phyloP scores from a whole-genome alignment of 371 early-diverging fungal genomes.

The Mortierella sp. region DNA sequence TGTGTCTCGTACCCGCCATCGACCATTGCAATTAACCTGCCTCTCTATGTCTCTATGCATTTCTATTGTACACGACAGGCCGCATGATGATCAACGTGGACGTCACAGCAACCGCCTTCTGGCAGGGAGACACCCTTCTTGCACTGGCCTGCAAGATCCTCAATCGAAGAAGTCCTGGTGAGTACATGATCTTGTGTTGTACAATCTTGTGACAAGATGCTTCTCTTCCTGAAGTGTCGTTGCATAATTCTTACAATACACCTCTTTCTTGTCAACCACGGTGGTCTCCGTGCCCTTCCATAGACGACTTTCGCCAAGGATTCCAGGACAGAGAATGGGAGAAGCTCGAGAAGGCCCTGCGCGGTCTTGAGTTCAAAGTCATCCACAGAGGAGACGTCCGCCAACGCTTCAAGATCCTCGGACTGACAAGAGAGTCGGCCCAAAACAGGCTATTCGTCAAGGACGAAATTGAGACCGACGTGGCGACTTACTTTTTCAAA shows the following conservation, averaged over 20 bases:
- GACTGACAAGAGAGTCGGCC: slow-evolving; percentile 73
- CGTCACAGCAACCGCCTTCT: slow-evolving; percentile 87
- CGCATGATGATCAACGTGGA: slow-evolving; percentile 83
- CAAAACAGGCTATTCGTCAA: slow-evolving; percentile 62
- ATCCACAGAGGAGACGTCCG: slow-evolving; percentile 76
- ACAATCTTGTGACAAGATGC: no score
- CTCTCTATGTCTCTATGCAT: no score
- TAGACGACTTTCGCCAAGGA: slow-evolving; percentile 71
- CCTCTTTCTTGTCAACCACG: no score
- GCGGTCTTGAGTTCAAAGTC: slow-evolving; percentile 75
- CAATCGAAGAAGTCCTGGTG: slow-evolving; percentile 57
- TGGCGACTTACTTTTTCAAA: slow-evolving; percentile 77
- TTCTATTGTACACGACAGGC: slow-evolving; percentile 1
- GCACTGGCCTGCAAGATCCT: slow-evolving; percentile 67
- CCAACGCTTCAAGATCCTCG: slow-evolving; percentile 72
- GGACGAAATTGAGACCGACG: slow-evolving; percentile 59
- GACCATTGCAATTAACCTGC: no score
- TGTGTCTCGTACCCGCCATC: no score
- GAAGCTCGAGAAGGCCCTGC: slow-evolving; percentile 74
- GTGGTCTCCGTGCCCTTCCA: no score
- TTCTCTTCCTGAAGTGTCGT: no score
- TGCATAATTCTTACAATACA: no score
- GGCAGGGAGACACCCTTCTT: slow-evolving; percentile 74
- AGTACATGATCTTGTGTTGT: no score
- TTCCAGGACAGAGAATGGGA: slow-evolving; percentile 67